phyloP scores from a whole-genome alignment of 768 basidiomycete species.

The Rhodotorula paludigena region DNA sequence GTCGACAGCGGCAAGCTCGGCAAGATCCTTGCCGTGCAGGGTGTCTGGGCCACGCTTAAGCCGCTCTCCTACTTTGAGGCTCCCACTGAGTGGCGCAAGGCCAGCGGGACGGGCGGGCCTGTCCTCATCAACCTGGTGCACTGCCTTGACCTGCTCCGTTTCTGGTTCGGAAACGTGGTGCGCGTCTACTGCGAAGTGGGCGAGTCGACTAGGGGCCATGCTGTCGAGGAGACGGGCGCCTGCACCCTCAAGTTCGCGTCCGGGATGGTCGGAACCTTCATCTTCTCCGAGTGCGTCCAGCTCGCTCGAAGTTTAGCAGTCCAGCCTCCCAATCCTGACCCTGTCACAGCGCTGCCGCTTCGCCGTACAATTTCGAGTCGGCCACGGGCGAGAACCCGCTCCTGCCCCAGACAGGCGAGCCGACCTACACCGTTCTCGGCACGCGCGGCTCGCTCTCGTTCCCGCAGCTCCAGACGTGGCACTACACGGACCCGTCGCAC shows the following conservation, averaged over 20 bases:
- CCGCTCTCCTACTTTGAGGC: conserved; percentile 15
- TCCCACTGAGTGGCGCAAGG: conserved; percentile 20
- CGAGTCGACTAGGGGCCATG: conserved; percentile 19
- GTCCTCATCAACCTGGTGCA: conserved; percentile 35
- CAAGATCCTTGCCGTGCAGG: conserved; percentile 18
- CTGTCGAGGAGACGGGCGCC: conserved; percentile 39
- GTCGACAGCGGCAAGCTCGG: conserved; percentile 25
- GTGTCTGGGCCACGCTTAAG: conserved; percentile 24
- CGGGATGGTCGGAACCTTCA: conserved; percentile 37
- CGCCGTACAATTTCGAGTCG: conserved; percentile 34
- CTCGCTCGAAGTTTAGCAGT: not conserved
- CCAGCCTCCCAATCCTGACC: not conserved
- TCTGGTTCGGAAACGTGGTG: conserved; percentile 34
- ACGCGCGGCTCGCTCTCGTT: conserved; percentile 27
- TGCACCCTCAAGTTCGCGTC: conserved; percentile 32
- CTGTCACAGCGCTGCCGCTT: conserved; percentile 28
- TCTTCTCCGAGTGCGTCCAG: conserved; percentile 38
- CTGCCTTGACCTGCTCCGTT: conserved; percentile 32
- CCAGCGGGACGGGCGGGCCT: not conserved
- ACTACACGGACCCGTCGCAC: conserved; percentile 6
- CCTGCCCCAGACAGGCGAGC: conserved; percentile 17
- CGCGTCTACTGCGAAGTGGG: conserved; percentile 35
- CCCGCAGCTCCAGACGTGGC: conserved; percentile 24
- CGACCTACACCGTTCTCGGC: conserved; percentile 37
- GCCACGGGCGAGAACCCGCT: conserved; percentile 42